A percentile compares a stretch with the other conserved stretches of the same genome.
Evolutionary conservation across 1,284 basidiomycete genomes (phyloP).

Genomic region (Coniophora puteana): DNA sequence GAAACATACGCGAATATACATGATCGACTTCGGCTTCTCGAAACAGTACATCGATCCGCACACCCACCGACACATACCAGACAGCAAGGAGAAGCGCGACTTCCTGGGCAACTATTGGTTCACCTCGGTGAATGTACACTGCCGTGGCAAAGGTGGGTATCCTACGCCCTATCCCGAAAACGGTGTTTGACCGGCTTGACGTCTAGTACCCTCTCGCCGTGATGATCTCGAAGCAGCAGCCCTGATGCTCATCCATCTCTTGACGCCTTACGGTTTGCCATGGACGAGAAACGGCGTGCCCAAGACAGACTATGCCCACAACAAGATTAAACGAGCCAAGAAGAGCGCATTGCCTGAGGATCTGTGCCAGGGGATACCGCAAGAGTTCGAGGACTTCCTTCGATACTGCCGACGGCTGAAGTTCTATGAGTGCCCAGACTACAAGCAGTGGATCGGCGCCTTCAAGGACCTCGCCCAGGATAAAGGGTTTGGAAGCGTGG

Average conservation of each 20-base stretch:
- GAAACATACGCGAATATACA: slow-evolving; percentile 60
- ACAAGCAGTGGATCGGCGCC: slow-evolving; percentile 54
- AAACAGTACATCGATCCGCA: slow-evolving; percentile 66
- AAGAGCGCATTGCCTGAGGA: slow-evolving; percentile 53
- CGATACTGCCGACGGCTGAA: slow-evolving; percentile 63
- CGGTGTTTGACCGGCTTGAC: slow-evolving; percentile 4
- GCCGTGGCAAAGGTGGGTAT: slow-evolving; percentile 60
- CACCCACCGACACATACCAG: slow-evolving; percentile 62
- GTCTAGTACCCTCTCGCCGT: slow-evolving; percentile 63
- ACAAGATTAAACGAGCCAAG: slow-evolving; percentile 59
- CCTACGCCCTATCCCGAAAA: slow-evolving; percentile 11
- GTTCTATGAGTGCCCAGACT: slow-evolving; percentile 66
- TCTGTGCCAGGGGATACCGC: slow-evolving; percentile 64
- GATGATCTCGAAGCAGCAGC: slow-evolving; percentile 75
- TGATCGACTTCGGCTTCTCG: slow-evolving; percentile 82
- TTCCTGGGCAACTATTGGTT: slow-evolving; percentile 84
- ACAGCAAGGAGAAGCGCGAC: slow-evolving; percentile 60
- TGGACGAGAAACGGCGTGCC: slow-evolving; percentile 78
- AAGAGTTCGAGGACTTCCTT: slow-evolving; percentile 71
- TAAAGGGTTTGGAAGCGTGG: slow-evolving; percentile 50
- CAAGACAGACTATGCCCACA: slow-evolving; percentile 59
- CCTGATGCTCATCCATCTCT: slow-evolving; percentile 72
- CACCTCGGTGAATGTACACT: slow-evolving; percentile 68
- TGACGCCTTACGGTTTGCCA: slow-evolving; percentile 68
- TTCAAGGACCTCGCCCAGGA: slow-evolving; percentile 58